phyloP scores from a whole-genome alignment of 805 yeast species.

The Candida endomychidarum region DNA sequence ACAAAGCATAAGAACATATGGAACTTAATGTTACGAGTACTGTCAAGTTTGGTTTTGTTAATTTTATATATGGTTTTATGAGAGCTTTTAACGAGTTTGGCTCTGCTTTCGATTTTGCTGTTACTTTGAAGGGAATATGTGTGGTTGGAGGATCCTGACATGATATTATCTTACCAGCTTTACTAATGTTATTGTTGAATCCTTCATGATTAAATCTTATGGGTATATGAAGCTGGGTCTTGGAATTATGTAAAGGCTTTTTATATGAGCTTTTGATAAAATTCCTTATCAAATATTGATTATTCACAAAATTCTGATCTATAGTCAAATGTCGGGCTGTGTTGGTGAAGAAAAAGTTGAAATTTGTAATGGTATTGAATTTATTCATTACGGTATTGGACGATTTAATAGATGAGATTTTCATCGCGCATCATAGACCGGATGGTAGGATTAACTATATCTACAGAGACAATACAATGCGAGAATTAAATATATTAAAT shows the following conservation, averaged over 20 bases:
- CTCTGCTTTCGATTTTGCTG: slow-evolving; percentile 24
- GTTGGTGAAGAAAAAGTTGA: slow-evolving; percentile 39
- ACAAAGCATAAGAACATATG: slow-evolving; percentile 89
- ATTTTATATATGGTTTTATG: slow-evolving; percentile 66
- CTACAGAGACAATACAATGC: too few relatives aligned
- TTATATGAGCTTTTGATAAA: slow-evolving; percentile 11
- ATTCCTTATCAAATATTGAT: slow-evolving; percentile 22
- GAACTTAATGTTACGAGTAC: slow-evolving; percentile 86
- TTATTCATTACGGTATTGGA: slow-evolving; percentile 14
- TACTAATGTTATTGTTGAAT: slow-evolving; percentile 4
- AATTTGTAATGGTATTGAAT: slow-evolving; percentile 25
- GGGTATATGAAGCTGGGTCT: slow-evolving; percentile 16
- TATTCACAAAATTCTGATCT: slow-evolving; percentile 36
- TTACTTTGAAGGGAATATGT: slow-evolving; percentile 57
- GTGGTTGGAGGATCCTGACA: slow-evolving; percentile 42
- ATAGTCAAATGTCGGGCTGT: slow-evolving; percentile 28
- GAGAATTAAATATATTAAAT: neutral
- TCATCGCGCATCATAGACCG: neutral
- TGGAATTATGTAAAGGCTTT: slow-evolving; percentile 1
- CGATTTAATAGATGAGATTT: slow-evolving; percentile 3
- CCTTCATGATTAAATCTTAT: slow-evolving; percentile 14
- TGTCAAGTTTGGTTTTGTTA: slow-evolving; percentile 90
- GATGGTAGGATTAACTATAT: too few relatives aligned
- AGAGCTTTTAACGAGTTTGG: slow-evolving; percentile 32
- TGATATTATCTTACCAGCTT: slow-evolving; percentile 42